Conservation (phyloP, 1,284 basidiomycete species). For the Wolfiporia cocos region DNA sequence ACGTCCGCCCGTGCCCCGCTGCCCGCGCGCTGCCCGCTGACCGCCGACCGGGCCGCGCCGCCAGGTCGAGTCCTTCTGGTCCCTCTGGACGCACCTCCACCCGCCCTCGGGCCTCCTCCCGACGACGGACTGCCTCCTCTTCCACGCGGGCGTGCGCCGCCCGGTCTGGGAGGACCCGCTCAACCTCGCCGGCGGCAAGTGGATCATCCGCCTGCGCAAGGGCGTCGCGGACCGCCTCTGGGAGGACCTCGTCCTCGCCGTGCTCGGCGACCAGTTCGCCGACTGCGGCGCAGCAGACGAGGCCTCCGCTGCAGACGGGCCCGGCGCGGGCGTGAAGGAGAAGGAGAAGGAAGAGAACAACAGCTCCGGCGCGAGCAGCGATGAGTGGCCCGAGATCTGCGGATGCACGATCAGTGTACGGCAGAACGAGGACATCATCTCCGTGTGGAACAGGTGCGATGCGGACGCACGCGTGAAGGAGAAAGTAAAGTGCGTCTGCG, state of each 20-base stretch:
- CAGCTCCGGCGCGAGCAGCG: slow-evolving; percentile 4
- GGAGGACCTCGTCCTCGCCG: slow-evolving; percentile 75
- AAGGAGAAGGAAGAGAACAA: slow-evolving; percentile 25
- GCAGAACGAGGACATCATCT: slow-evolving; percentile 79
- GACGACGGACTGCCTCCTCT: slow-evolving; percentile 82
- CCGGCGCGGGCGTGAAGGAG: slow-evolving; percentile 24
- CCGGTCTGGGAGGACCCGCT: slow-evolving; percentile 91
- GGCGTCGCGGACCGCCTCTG: slow-evolving; percentile 77
- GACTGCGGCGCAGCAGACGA: slow-evolving; percentile 39
- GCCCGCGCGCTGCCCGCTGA: slow-evolving; percentile 14
- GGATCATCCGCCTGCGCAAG: slow-evolving; percentile 83
- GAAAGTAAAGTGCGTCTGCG: slow-evolving; percentile 57
- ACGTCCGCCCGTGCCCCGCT: slow-evolving; percentile 20
- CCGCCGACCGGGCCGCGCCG: background rate
- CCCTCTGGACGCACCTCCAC: slow-evolving; percentile 73
- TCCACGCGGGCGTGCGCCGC: slow-evolving; percentile 73
- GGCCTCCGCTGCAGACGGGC: slow-evolving; percentile 10
- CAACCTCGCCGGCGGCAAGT: slow-evolving; percentile 85
- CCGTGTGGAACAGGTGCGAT: slow-evolving; percentile 73
- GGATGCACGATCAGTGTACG: slow-evolving; percentile 81
- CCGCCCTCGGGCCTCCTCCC: slow-evolving; percentile 68
- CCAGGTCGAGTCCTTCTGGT: slow-evolving; percentile 82
- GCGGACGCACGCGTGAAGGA: slow-evolving; percentile 61
- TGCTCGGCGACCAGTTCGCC: slow-evolving; percentile 77
- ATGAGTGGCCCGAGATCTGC: slow-evolving; percentile 71